Evolutionary conservation across 2,329 filamentous ascomycete genomes (phyloP).

Genomic region (Diaporthe longicolla): DNA sequence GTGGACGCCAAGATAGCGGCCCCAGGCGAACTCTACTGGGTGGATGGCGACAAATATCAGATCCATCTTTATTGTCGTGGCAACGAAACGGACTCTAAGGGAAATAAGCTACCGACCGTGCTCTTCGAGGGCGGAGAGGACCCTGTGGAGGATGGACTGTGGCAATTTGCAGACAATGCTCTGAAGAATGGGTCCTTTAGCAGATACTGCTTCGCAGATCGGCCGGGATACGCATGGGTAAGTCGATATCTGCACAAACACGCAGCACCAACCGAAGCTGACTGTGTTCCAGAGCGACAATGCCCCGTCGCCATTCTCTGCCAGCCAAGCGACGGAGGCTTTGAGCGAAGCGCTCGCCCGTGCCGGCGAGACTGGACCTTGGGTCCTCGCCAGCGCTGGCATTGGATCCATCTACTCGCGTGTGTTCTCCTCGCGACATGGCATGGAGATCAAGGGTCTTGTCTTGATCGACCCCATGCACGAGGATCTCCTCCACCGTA

Average conservation of each 20-base stretch:
- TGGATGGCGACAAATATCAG: slow-evolving; percentile 87
- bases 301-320: slow-evolving; percentile 92
- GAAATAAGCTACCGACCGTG: slow-evolving; percentile 79
- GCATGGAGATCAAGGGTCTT: slow-evolving; percentile 80
- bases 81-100: slow-evolving; percentile 71
- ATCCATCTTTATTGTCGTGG: slow-evolving; percentile 90
- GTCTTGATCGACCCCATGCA: slow-evolving; percentile 91
- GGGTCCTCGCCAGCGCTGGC: slow-evolving; percentile 88
- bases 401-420: slow-evolving; percentile 90
- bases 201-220: slow-evolving; percentile 95
- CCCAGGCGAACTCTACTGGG: slow-evolving; percentile 82
- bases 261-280: slow-evolving; percentile 26
- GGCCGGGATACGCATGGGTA: slow-evolving; percentile 87
- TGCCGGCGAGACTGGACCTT: slow-evolving; percentile 88
- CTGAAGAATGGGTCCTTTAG: slow-evolving; percentile 85
- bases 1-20: slow-evolving; percentile 81
- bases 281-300: slow-evolving; percentile 75
- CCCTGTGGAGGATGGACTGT: slow-evolving; percentile 83
- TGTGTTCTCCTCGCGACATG: slow-evolving; percentile 89
- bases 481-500: slow-evolving; percentile 81
- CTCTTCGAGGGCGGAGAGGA: slow-evolving; percentile 87
- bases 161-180: slow-evolving; percentile 83
- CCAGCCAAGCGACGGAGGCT: slow-evolving; percentile 91
- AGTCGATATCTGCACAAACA: slow-evolving; percentile 53
- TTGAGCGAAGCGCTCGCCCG: slow-evolving; percentile 87